Base-by-base conservation (phyloP, 768 basidiomycete species). In the Hygrocybe coccinea region DNA sequence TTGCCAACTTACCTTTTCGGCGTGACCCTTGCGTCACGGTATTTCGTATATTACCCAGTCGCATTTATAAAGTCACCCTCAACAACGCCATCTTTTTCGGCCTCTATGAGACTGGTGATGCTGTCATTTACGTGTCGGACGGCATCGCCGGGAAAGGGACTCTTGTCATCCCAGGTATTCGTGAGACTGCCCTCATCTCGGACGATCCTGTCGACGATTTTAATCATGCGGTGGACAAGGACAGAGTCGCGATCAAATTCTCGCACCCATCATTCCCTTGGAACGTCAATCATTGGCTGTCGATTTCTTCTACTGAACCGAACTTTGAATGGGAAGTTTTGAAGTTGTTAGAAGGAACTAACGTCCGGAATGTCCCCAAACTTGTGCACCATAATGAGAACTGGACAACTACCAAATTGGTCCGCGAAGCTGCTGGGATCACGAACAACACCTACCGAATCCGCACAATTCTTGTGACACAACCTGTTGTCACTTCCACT, bases 391-490 rank as follows among this genome's bases (percentile, higher is more conserved):
- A 55, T 33, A 15, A n/a, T 24, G 47, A 55, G 25, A 25, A 48
- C 22, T 2, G 8, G 7, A 34, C 24, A 6, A 17, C 54, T 45
- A 55, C 54, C 46, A 55, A 49, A 49, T 15, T 7, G 17, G 47
- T 37, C 36, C 54, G 54, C 33, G 54, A 55, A 22, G 54, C 54
- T 36, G 54, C 34, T 47, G 54, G 54, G 12, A 22, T 55, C 8
- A 19, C 2, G 35, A 24, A 33, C 12, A 29, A 49, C 3, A 15
- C 5, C n/a, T 34, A 55, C 48, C 54, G 54, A 37, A 49, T 38
- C 7, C 54, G 54, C 46, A 55, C 54, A 11, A 47, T 55, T 49
- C 54, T 55, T 47, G 24, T 55, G 2, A 55, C 54, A 12, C 54
- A 55, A 17, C 54, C 54, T 35, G 47, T 55, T 37, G 54, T 33